Evolutionary conservation across 1,284 basidiomycete species (phyloP).

Genomic region (Apiotrichum sp.): DNA sequence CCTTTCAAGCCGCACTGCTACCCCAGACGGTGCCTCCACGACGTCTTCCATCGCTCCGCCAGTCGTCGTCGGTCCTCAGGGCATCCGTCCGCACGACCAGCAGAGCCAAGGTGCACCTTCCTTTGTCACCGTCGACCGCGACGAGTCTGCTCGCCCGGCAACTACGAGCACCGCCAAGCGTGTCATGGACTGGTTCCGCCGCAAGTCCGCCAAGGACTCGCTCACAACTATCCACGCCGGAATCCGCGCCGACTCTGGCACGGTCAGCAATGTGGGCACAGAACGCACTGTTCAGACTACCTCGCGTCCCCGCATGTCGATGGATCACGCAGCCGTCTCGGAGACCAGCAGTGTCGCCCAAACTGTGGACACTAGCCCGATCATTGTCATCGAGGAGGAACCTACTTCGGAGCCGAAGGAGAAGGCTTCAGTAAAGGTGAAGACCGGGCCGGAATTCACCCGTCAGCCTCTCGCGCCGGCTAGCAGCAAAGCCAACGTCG

Average conservation of each 20-base stretch:
- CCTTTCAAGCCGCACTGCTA: conserved; percentile 14
- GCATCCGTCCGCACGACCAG: conserved; percentile 20
- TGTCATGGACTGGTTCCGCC: conserved; percentile 61
- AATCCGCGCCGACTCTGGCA: conserved; percentile 20
- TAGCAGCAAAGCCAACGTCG: conserved; percentile 30
- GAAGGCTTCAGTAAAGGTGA: neutral
- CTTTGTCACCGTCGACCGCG: conserved; percentile 36
- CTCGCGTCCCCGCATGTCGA: neutral
- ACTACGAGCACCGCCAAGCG: conserved; percentile 55
- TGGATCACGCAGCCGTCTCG: conserved; percentile 1
- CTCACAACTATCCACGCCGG: conserved; percentile 24
- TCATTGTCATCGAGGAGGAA: conserved; percentile 13
- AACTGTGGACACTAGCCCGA: conserved; percentile 15
- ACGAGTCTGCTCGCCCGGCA: conserved; percentile 24
- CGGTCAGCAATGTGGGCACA: neutral
- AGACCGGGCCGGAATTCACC: neutral
- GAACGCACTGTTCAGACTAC: neutral
- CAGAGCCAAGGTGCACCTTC: conserved; percentile 29
- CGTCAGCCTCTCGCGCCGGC: conserved; percentile 8
- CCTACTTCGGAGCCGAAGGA: neutral
- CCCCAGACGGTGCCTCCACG: conserved; percentile 4
- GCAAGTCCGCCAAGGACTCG: conserved; percentile 50
- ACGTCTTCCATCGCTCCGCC: conserved; percentile 3
- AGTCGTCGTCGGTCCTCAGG: conserved; percentile 21
- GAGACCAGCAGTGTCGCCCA: conserved; percentile 17